Evolutionary conservation across 2,329 filamentous ascomycete genomes (phyloP).

Genomic region (Fusarium palustre): DNA sequence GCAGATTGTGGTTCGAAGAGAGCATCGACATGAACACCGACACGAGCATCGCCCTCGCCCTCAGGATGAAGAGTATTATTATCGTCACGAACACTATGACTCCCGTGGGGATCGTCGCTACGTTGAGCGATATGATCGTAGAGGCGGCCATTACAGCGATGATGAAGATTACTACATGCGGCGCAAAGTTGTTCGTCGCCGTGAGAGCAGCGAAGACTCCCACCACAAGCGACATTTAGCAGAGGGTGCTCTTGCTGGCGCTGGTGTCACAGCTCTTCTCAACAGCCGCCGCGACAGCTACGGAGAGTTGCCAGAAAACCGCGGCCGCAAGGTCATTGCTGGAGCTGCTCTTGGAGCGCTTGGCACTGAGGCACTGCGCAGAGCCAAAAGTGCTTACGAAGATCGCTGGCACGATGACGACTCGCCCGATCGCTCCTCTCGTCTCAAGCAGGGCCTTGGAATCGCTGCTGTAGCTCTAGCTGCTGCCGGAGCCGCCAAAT

Average conservation of each 20-base stretch:
- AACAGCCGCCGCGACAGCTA: constrained; percentile 65
- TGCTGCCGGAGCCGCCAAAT: constrained; percentile 73
- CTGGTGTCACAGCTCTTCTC: constrained; percentile 70
- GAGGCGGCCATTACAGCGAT: constrained; percentile 59
- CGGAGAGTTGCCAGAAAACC: constrained; percentile 62
- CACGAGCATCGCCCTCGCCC: constrained; percentile 33
- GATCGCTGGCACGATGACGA: constrained; percentile 59
- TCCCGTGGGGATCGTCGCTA: constrained; percentile 53
- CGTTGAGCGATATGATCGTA: constrained; percentile 54
- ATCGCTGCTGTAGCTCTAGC: constrained; percentile 73
- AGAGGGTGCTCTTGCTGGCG: constrained; percentile 73
- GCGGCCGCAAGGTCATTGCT: constrained; percentile 69
- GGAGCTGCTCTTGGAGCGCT: constrained; percentile 72
- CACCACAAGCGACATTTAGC: constrained; percentile 70
- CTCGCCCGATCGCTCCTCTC: constrained; percentile 58
- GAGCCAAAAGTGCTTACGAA: constrained; percentile 71
- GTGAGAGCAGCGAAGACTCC: constrained; percentile 63
- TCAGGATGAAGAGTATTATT: constrained; percentile 63
- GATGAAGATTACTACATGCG: constrained; percentile 63
- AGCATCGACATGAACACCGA: constrained; percentile 36
- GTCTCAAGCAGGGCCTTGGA: constrained; percentile 71
- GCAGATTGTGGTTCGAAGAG: constrained; percentile 52
- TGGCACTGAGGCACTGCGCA: constrained; percentile 69
- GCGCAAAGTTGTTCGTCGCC: constrained; percentile 60
- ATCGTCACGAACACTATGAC: constrained; percentile 61